Evolutionary conservation across 2,329 filamentous ascomycete genomes (phyloP).

Genomic region (Aspergillus cejpii): DNA sequence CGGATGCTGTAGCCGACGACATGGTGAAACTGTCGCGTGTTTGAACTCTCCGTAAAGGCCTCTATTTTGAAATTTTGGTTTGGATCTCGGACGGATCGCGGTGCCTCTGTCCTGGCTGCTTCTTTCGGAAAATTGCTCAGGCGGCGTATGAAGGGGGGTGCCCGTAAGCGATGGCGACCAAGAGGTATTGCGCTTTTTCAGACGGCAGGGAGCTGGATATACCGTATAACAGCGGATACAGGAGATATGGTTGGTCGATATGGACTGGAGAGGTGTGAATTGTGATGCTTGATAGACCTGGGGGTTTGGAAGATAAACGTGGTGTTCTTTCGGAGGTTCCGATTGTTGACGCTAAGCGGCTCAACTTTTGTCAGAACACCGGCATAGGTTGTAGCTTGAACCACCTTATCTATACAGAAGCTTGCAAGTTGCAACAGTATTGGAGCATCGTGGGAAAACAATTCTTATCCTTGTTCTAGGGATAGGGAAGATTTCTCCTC

Average conservation of each 20-base stretch:
- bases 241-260: conserved; percentile 3
- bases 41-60: not conserved
- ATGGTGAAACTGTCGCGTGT: conserved; percentile 18
- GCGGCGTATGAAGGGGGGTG: too few relatives aligned
- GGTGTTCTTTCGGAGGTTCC: conserved; percentile 21
- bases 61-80: not conserved
- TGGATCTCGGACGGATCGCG: not conserved
- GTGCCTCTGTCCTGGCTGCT: not conserved
- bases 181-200: not conserved
- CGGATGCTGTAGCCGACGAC: conserved; percentile 43
- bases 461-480: not conserved
- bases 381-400: too few relatives aligned
- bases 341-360: conserved; percentile 18
- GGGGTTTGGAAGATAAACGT: conserved; percentile 16
- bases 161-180: not conserved
- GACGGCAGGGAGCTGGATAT: not conserved
- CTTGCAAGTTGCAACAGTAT: not conserved
- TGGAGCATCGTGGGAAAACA: not conserved
- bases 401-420: not conserved
- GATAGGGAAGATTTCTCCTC: not conserved
- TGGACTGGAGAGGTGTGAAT: conserved; percentile 8
- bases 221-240: not conserved
- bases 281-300: conserved; percentile 8
- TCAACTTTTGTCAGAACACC: conserved; percentile 1
- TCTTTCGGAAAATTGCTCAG: too few relatives aligned